These are phyloP conservation scores for Cladosporium colombiae DNA, from an alignment of 2,329 filamentous ascomycete species.

Conservation along the genomic window DNA sequence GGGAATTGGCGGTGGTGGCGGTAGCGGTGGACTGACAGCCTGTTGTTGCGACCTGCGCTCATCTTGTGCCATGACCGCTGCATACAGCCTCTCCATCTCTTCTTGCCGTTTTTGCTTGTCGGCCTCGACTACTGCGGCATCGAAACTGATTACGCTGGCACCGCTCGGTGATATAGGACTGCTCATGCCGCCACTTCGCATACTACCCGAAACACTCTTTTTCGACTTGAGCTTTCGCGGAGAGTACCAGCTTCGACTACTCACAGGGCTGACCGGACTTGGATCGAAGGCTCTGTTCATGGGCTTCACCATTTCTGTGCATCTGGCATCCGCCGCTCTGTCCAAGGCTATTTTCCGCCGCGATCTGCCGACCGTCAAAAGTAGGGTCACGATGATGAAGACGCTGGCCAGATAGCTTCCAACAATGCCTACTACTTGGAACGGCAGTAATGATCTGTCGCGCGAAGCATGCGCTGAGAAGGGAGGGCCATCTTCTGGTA, in stretches of 20 bases:
- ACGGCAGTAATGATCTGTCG: conserved; percentile 68
- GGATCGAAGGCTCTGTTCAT: conserved; percentile 37
- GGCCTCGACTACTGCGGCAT: conserved; percentile 71
- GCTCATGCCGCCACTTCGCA: conserved; percentile 43
- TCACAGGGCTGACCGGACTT: conserved; percentile 36
- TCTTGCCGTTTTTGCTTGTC: conserved; percentile 75
- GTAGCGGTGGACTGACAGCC: conserved; percentile 22
- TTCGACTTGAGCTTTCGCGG: conserved; percentile 29
- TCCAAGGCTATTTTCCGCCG: conserved; percentile 48
- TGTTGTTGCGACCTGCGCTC: conserved; percentile 43
- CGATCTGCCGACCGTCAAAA: conserved; percentile 50
- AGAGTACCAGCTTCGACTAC: conserved; percentile 34
- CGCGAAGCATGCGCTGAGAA: conserved; percentile 60
- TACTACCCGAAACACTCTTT: conserved; percentile 32
- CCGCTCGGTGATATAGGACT: conserved; percentile 44
- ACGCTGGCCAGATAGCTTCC: conserved; percentile 80
- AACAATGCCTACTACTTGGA: conserved; percentile 79
- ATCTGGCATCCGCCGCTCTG: conserved; percentile 52
- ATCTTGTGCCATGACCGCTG: conserved; percentile 88
- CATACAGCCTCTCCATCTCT: conserved; percentile 88
- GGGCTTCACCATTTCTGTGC: conserved; percentile 60
- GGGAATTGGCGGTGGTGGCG: background rate
- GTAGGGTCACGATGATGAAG: conserved; percentile 66
- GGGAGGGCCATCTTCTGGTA: conserved; percentile 62
- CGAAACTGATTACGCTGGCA: conserved; percentile 70